These are phyloP conservation scores for Ocimum tenuiflorum DNA, from an alignment of 257 asterid species.

Conservation along the genomic window DNA sequence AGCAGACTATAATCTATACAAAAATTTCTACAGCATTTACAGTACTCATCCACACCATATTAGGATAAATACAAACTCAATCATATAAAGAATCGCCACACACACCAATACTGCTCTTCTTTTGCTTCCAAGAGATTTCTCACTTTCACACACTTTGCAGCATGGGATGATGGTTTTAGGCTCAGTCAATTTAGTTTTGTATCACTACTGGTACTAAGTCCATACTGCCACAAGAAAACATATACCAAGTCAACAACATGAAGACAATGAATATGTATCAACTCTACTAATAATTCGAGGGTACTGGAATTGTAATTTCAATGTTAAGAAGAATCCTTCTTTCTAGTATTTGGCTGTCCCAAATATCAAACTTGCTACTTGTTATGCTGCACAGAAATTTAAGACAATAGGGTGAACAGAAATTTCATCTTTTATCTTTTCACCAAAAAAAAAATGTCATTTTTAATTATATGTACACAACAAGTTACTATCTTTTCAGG, in stretches of 20 bases:
- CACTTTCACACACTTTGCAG: too few species aligned
- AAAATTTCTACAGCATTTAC: not conserved
- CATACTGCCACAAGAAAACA: slow-evolving; percentile 35
- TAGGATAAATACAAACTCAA: not conserved
- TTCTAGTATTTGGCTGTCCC: not conserved
- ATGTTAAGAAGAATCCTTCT: not conserved
- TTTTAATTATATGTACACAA: too few species aligned
- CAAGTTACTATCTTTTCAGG: too few species aligned
- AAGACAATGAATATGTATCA: too few species aligned
- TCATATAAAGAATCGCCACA: not conserved
- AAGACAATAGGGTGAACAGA: too few species aligned
- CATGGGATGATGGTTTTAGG: not conserved
- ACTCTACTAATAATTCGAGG: not conserved
- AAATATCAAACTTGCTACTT: not conserved
- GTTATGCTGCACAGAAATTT: too few species aligned
- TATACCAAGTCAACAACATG: not conserved
- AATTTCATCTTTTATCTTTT: too few species aligned
- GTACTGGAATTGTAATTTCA: not conserved
- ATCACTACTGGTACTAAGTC: slow-evolving; percentile 30
- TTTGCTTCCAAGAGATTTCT: too few species aligned
- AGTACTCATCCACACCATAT: not conserved
- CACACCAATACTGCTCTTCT: too few species aligned
- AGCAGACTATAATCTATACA: not conserved
- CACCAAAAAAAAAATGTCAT: too few species aligned
- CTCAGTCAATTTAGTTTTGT: slow-evolving; percentile 26